Evolutionary conservation across 139 green algal genomes (phyloP), one percentile per base, ranked within the genome.

Genomic region (Zygnema cylindricum): DNA sequence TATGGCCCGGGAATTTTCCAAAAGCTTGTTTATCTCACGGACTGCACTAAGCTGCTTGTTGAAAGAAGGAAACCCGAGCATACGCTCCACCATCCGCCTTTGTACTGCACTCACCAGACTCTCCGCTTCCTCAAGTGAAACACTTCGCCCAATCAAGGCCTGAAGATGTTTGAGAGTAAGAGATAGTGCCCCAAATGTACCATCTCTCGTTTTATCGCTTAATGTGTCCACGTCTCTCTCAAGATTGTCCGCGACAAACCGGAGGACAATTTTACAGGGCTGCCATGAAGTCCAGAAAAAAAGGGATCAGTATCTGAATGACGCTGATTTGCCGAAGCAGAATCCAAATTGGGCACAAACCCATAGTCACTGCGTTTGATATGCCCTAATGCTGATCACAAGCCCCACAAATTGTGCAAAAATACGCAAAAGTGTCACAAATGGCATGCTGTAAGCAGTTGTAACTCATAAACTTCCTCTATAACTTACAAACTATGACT

Each of bases 1-100:
- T 85, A 83, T 78, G 11, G 63, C 69, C 21, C 81, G 39, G 30
- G 32, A 63, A 43, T 55, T 90, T 25, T 88, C 79, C 1, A 91
- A 77, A 32, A 91, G 25, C 22, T 81, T 82, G 43, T 77, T 89
- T 69, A 91, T 83, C 73, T 91, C 87, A 22, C 87, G 81, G 3
- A 88, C 87, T 1, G 87, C 87, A 1, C 32, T 84, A 0, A 91
- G 43, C 57, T 91, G 86, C 32, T 91, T 91, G 40, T 76, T 82
- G 76, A 91, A 88, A 2, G 86, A 91, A 30, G 43, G 76, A 30
- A 43, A 95, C n/a, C 82, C 88, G 86, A 98, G 89, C 95, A 97
- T 92, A 36, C 91, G 73, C 69, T 77, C 23, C 11, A 96, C 82
- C 54, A 96, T 94, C 30, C 76, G 54, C 1, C 91, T 89, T 91